Percentiles rank a stretch among this genome's conserved stretches.
Evolutionary conservation across 192 early-diverging fungal genomes (phyloP).

Genomic region (Ambispora gerdemannii): DNA sequence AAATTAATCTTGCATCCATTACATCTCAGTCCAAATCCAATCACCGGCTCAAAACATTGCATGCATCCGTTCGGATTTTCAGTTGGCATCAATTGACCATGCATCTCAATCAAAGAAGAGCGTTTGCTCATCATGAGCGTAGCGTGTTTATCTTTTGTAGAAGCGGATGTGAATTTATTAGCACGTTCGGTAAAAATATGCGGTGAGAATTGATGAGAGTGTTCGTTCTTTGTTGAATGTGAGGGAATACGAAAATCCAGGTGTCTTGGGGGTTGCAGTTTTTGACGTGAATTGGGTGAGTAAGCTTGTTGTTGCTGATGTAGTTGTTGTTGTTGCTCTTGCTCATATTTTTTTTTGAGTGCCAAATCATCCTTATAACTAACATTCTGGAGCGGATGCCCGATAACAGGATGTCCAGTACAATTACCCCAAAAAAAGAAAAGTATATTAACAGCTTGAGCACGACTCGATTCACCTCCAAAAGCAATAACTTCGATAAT

Average conservation of each 20-base stretch:
- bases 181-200: constrained; percentile 37
- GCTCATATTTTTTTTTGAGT: constrained; percentile 21
- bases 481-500: constrained; percentile 51
- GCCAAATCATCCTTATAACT: constrained; percentile 32
- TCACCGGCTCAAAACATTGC: constrained; percentile 43
- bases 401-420: constrained; percentile 46
- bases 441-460: constrained; percentile 41
- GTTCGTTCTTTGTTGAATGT: neutral
- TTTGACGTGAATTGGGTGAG: neutral
- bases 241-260: neutral
- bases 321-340: constrained; percentile 27
- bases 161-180: constrained; percentile 21
- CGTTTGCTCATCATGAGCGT: neutral
- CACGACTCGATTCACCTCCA: constrained; percentile 33
- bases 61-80: constrained; percentile 23
- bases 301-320: neutral
- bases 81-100: constrained; percentile 27
- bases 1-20: constrained; percentile 49
- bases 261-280: neutral
- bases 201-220: constrained; percentile 32
- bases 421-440: constrained; percentile 44
- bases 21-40: constrained; percentile 51
- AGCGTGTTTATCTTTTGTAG: neutral
- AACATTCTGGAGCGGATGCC: constrained; percentile 37
- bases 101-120: neutral